Evolutionary conservation across 331 rosid genomes (phyloP).

Genomic region (Prunus yedoensis): DNA sequence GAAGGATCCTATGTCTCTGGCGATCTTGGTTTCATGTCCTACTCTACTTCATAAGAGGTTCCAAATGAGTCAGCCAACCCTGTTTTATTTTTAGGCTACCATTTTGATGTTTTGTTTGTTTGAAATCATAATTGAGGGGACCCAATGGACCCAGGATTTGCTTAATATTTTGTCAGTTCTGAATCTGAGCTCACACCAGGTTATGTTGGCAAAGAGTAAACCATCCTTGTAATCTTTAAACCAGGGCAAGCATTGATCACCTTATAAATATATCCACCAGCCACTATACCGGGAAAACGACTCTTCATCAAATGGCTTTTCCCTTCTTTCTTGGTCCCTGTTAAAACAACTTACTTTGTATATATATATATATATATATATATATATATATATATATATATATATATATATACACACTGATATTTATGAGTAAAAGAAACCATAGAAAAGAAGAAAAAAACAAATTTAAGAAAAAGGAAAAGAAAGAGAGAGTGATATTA

Average conservation of each 20-base stretch:
- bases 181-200: constrained; percentile 22
- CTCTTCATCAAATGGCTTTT: neutral
- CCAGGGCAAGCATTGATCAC: constrained; percentile 14
- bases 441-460: neutral
- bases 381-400: too few species aligned
- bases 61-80: constrained; percentile 21
- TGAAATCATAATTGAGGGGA: constrained; percentile 32
- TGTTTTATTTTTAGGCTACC: constrained; percentile 26
- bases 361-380: too few species aligned
- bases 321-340: neutral
- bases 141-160: constrained; percentile 34
- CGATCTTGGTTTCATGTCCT: constrained; percentile 19
- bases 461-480: neutral
- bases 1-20: constrained; percentile 56
- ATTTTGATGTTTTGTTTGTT: constrained; percentile 20
- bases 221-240: constrained; percentile 4
- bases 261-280: neutral
- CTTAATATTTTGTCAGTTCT: constrained; percentile 25
- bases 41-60: constrained; percentile 22
- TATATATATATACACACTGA: too few species aligned
- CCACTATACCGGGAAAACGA: neutral
- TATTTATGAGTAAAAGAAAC: neutral
- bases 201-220: constrained; percentile 10
- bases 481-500: neutral
- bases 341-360: too few species aligned